phyloP scores from a whole-genome alignment of 495 filamentous ascomycete species.

The Parachaetomium inaequale region DNA sequence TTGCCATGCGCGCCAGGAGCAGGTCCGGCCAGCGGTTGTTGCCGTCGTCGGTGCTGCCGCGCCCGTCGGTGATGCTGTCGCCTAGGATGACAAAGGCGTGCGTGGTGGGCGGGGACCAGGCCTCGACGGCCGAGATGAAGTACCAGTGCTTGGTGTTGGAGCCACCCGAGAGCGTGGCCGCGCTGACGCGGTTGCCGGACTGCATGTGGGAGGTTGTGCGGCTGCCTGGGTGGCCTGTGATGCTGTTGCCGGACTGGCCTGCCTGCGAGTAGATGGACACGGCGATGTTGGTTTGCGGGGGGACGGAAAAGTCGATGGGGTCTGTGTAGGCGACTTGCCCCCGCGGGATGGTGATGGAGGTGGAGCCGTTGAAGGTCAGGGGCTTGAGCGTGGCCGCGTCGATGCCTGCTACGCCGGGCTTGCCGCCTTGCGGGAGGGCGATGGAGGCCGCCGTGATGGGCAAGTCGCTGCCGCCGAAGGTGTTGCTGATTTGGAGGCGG shows the following conservation, averaged over 20 bases:
- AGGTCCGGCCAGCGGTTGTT: constrained; percentile 72
- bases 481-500: constrained; percentile 64
- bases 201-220: constrained; percentile 60
- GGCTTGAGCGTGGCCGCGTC: constrained; percentile 46
- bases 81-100: constrained; percentile 59
- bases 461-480: constrained; percentile 59
- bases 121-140: constrained; percentile 61
- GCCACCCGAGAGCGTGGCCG: constrained; percentile 45
- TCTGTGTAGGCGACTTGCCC: constrained; percentile 61
- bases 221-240: constrained; percentile 66
- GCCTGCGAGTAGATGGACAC: constrained; percentile 56
- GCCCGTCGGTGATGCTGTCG: constrained; percentile 72
- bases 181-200: constrained; percentile 52
- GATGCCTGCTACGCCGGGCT: constrained; percentile 52
- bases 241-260: constrained; percentile 54
- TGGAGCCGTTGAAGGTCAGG: constrained; percentile 55
- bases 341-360: constrained; percentile 52
- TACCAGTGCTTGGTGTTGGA: constrained; percentile 52
- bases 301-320: constrained; percentile 54
- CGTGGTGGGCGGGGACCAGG: constrained; percentile 43
- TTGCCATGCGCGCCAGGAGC: constrained; percentile 53
- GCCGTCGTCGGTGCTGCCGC: constrained; percentile 58
- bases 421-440: constrained; percentile 48
- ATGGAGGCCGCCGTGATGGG: constrained; percentile 59
- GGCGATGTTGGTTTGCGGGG: constrained; percentile 48